Base-by-base conservation (phyloP, 2,329 filamentous ascomycete species). In the Shiraia bambusicola region DNA sequence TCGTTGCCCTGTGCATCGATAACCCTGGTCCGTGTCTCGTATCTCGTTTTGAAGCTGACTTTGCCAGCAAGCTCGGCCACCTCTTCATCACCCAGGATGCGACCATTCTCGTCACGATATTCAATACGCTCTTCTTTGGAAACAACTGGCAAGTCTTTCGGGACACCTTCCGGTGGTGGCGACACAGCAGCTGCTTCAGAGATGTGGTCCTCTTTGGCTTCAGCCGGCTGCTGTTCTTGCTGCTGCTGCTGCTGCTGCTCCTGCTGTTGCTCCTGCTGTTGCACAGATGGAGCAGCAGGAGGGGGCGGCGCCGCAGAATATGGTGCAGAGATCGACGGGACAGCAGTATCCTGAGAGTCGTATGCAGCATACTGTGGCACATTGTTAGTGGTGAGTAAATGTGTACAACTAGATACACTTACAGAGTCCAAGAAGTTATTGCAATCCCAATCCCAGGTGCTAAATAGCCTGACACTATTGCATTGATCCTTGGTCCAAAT, bases 371-470 rank as follows among this genome's bases (percentile, higher is more conserved):
- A 66, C 59, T 66, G 14, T 5, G 16, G 14, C 3, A 13, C 17
- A 25, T 2, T 16, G 40, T 58, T 40, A 58, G 49, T 10, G 6
- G 28, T 6, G 25, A 17, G 30, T 29, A 22, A 17, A 55, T 51
- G 42, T 50, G 50, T 42, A 49, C 30, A 4, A 9, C 19, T 8
- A 12, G 24, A 19, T 11, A 26, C 34, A 85, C 88, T 87, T 83
- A 96, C 91, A 65, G 83, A 83, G 53, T 84, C 84, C 58, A 86
- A 77, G 76, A 98, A 98, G 46, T 81, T 91, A 70, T 95, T 95
- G 80, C 93, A 98, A 70, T 98, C 93, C 80, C 92, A 98, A 67
- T 98, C 93, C 93, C 93, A 98, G 2, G 83, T 85, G 44, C 79
- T 76, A 65, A 97, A 84, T 10, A 98, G 76, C 76, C 97, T 97